phyloP scores from a whole-genome alignment of 805 yeast species.

The Schizosaccharomyces osmophilus region DNA sequence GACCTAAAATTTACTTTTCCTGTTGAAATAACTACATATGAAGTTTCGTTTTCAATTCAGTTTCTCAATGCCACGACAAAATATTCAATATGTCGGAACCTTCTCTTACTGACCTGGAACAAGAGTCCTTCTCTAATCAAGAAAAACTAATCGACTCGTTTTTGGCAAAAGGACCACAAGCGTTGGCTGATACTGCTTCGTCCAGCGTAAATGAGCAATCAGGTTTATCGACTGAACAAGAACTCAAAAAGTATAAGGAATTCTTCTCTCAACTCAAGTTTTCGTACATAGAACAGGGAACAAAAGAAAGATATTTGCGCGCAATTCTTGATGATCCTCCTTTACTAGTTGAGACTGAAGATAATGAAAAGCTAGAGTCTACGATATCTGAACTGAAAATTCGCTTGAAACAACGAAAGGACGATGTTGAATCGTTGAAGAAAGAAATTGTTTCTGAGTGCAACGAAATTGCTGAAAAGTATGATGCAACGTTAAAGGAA shows the following conservation, averaged over 20 bases:
- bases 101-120: too few relatives aligned
- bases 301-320: conserved; percentile 39
- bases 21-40: too few relatives aligned
- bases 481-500: background rate
- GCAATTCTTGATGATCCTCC: conserved; percentile 18
- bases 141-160: background rate
- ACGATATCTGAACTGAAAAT: background rate
- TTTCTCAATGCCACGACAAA: too few relatives aligned
- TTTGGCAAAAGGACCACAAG: background rate
- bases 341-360: background rate
- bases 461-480: background rate
- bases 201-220: background rate
- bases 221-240: background rate
- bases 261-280: conserved; percentile 32
- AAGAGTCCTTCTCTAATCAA: too few relatives aligned
- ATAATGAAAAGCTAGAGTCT: background rate
- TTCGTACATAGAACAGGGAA: conserved; percentile 45
- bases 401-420: background rate
- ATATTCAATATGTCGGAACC: too few relatives aligned
- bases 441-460: background rate
- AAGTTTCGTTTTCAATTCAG: too few relatives aligned
- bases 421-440: background rate
- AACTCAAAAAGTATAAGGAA: conserved; percentile 10
- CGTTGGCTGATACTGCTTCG: background rate
- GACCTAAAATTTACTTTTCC: too few relatives aligned